Conservation (phyloP, 2,329 filamentous ascomycete species). For the Trichothecium roseum region DNA sequence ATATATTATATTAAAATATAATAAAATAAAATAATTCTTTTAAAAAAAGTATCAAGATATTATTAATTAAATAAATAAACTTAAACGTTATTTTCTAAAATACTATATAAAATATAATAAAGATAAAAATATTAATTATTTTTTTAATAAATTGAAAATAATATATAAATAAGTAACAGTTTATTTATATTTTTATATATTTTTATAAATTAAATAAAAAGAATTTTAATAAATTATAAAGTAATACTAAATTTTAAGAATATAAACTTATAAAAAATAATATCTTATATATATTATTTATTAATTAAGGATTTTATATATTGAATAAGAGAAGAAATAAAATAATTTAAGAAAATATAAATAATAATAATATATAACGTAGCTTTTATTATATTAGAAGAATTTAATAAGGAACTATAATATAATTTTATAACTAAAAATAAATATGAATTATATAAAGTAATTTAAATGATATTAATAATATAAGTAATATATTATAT, state of each 20-base stretch:
- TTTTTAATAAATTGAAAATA: not conserved
- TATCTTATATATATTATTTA: not conserved
- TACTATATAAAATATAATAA: not conserved
- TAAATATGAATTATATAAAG: not conserved
- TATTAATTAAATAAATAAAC: not conserved
- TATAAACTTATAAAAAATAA: not conserved
- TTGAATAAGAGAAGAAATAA: too few relatives aligned
- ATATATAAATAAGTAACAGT: slow-evolving; percentile 1
- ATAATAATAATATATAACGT: not conserved
- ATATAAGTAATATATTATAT: not conserved
- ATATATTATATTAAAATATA: too few relatives aligned
- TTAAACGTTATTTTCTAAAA: not conserved
- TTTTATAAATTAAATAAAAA: not conserved
- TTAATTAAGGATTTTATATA: not conserved
- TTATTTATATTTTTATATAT: not conserved
- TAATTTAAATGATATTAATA: not conserved
- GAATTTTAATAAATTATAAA: not conserved
- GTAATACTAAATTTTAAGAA: not conserved
- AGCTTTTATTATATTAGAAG: not conserved
- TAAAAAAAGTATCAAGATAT: not conserved
- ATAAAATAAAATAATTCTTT: not conserved
- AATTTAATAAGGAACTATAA: too few relatives aligned
- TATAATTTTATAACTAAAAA: not conserved
- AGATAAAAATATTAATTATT: not conserved
- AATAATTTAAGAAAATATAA: too few relatives aligned